Evolutionary conservation across 2,329 filamentous ascomycete species (phyloP).

Genomic region (Exophiala mesophila): DNA sequence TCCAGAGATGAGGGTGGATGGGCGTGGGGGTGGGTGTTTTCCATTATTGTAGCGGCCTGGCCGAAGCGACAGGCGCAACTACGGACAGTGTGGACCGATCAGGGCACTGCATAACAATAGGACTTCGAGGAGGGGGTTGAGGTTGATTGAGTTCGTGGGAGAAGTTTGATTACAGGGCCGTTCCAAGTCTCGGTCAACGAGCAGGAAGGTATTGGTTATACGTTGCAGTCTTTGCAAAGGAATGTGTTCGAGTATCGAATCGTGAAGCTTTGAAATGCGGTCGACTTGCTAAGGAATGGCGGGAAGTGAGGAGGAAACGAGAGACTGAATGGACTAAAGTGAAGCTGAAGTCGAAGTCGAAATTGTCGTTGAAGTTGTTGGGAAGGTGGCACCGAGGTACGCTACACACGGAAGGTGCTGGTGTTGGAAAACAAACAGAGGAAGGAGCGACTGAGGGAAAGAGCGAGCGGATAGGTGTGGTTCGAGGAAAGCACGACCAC

Average conservation of each 20-base stretch:
- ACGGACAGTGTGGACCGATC: slow-evolving; percentile 10
- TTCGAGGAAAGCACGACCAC: too few relatives aligned
- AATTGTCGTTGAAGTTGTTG: too few relatives aligned
- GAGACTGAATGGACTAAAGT: background rate
- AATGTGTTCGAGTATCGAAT: slow-evolving; percentile 15
- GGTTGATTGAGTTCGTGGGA: slow-evolving; percentile 11
- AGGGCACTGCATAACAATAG: slow-evolving; percentile 16
- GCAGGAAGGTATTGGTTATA: background rate
- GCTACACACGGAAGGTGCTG: too few relatives aligned
- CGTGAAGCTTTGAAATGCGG: background rate
- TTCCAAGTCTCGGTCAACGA: slow-evolving; percentile 21
- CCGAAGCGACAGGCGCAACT: slow-evolving; percentile 6
- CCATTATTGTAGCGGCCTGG: slow-evolving; percentile 19
- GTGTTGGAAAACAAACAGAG: too few relatives aligned
- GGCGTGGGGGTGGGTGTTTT: slow-evolving; percentile 18
- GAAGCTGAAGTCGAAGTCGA: too few relatives aligned
- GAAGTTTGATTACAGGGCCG: slow-evolving; percentile 16
- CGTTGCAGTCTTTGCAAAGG: slow-evolving; percentile 8
- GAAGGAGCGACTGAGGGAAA: too few relatives aligned
- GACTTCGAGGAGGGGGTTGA: slow-evolving; percentile 2
- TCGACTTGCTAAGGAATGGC: background rate
- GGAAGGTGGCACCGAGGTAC: too few relatives aligned
- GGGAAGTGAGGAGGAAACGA: background rate
- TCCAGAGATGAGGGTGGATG: slow-evolving; percentile 14
- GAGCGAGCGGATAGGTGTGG: too few relatives aligned